Base-by-base conservation (phyloP, 148 eudicot species). In the Gaultheria prostrata region DNA sequence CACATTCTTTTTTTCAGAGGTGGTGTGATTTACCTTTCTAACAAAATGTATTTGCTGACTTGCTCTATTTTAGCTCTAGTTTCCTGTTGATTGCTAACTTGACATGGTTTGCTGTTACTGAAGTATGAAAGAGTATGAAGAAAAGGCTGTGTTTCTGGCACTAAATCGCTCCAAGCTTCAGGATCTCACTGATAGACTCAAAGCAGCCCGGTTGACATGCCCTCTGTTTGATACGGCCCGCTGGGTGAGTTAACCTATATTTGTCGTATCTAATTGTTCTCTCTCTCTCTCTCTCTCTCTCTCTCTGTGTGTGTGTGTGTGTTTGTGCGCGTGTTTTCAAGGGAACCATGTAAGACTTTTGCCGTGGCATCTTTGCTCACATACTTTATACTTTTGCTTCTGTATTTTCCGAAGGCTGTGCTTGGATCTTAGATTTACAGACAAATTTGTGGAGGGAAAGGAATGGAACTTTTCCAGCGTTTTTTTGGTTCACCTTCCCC, bases 201-300 rank as follows among this genome's bases (percentile, higher is more conserved):
- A 94, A 89, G 97, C 92, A 46, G 90, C 90, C 39, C 97, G 98
- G 49, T 67, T 93, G 87, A 96, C 91, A 72, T 96, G 98, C 82
- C 98, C 98, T 85, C 87, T 96, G n/a, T 94, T 96, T 79, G 98
- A 96, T 87, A 96, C 98, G 5, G 82, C 92, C 67, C 95, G 98
- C 73, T 96, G 98, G 98, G 98, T 96, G 86, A 89, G 98, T 89
- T 50, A 2, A 45, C 49, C 30, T 93, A 93, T 80, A 86, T 93
- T 71, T 71, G 76, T 71, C 4, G 18, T 18, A 32, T 71, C 35
- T 32, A 35, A 35, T 32, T 28, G 21, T 1, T 69, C 1, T 2
- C 8, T 1, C 32, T 61, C 28, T 53, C 57, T 9, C 24, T 24
- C 30, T 65, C 32, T 65, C 71, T 65, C 32, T 24, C 30, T 21